Evolutionary conservation across 768 basidiomycete species (phyloP).

Genomic region (Mycena rebaudengoi): DNA sequence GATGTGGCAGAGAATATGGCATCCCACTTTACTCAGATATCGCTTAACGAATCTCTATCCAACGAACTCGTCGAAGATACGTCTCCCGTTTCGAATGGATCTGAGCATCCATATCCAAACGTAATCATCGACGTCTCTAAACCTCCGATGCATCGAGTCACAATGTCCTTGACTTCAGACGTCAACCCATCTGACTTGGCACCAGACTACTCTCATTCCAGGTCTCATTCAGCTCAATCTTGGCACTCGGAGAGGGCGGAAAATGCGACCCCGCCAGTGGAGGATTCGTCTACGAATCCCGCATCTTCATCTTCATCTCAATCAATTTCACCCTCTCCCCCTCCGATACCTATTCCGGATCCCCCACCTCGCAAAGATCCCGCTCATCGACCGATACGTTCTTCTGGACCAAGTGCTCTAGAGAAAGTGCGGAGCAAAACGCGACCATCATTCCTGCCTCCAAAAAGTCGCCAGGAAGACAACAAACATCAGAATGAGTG

Average conservation of each 20-base stretch:
- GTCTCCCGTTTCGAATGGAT: constrained; percentile 15
- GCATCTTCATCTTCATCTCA: constrained; percentile 26
- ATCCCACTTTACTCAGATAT: constrained; percentile 48
- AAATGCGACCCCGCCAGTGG: constrained; percentile 25
- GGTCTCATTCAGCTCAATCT: constrained; percentile 15
- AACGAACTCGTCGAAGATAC: constrained; percentile 32
- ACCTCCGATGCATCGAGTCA: constrained; percentile 40
- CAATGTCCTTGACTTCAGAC: constrained; percentile 22
- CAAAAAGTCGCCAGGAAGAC: constrained; percentile 81
- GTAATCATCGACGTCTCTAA: constrained; percentile 56
- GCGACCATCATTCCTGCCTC: constrained; percentile 85
- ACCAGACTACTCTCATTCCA: constrained; percentile 11
- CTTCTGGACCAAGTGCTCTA: constrained; percentile 72
- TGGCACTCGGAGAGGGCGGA: constrained; percentile 32
- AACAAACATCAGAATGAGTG: constrained; percentile 85
- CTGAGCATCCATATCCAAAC: constrained; percentile 42
- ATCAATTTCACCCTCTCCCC: constrained; percentile 34
- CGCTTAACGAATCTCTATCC: constrained; percentile 34
- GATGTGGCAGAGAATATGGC: constrained; percentile 21
- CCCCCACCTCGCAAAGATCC: constrained; percentile 38
- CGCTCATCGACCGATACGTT: constrained; percentile 56
- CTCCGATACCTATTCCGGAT: constrained; percentile 40
- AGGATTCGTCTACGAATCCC: constrained; percentile 16
- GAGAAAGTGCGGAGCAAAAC: constrained; percentile 88
- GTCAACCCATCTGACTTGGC: constrained; percentile 10